Percentiles rank a stretch among this genome's conserved stretches.
phyloP scores from a whole-genome alignment of 805 yeast species.

The Wickerhamiella kurtzmanii region DNA sequence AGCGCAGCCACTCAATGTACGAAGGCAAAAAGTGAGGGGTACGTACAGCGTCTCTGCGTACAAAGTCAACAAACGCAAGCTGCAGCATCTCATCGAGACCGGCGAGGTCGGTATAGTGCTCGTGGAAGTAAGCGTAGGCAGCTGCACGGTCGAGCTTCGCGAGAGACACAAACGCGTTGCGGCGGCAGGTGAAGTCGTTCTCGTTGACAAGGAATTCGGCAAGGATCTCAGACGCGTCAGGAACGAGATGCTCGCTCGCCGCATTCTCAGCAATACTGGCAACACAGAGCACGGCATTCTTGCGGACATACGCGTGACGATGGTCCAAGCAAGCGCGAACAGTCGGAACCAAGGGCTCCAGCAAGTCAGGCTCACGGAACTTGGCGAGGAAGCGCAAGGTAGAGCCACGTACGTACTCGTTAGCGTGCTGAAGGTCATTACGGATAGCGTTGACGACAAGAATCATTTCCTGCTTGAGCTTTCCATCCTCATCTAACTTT shows the following conservation, averaged over 20 bases:
- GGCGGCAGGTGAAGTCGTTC: slow-evolving; percentile 83
- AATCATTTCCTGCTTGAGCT: slow-evolving; percentile 96
- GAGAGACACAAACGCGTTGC: slow-evolving; percentile 87
- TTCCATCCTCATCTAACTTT: slow-evolving; percentile 74
- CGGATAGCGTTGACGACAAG: slow-evolving; percentile 95
- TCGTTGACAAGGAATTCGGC: slow-evolving; percentile 62
- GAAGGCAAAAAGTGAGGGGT: slow-evolving; percentile 53
- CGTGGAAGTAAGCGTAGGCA: slow-evolving; percentile 71
- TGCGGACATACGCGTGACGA: slow-evolving; percentile 95
- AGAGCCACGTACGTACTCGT: slow-evolving; percentile 91
- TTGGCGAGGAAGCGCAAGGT: slow-evolving; percentile 85
- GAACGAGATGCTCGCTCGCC: slow-evolving; percentile 65
- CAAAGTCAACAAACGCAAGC: slow-evolving; percentile 80
- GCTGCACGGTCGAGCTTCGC: slow-evolving; percentile 71
- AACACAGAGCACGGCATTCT: slow-evolving; percentile 89
- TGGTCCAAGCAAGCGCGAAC: slow-evolving; percentile 85
- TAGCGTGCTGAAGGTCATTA: slow-evolving; percentile 94
- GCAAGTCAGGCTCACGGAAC: slow-evolving; percentile 79
- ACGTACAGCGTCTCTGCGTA: slow-evolving; percentile 61
- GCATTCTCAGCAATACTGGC: slow-evolving; percentile 59
- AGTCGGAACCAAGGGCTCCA: slow-evolving; percentile 91
- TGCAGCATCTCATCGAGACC: slow-evolving; percentile 72
- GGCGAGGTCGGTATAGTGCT: slow-evolving; percentile 45
- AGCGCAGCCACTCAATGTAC: slow-evolving; percentile 60
- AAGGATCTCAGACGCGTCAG: slow-evolving; percentile 88